A percentile compares a stretch with the other conserved stretches of the same genome.
phyloP scores from a whole-genome alignment of 805 yeast species.

The Pichia heedii region DNA sequence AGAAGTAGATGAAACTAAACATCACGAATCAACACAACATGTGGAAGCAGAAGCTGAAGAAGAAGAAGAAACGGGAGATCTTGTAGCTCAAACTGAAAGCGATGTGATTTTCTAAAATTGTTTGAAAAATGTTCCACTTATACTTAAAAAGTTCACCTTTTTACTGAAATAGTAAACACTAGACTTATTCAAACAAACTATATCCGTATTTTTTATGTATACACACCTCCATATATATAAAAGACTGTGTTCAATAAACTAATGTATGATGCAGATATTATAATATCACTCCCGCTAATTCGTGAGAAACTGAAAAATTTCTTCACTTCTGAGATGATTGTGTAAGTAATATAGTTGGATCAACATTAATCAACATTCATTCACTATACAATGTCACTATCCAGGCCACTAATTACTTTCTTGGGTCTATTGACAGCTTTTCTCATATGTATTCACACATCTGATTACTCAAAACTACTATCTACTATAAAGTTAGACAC shows the following conservation, averaged over 20 bases:
- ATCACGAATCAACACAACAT: no score
- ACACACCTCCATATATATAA: not conserved
- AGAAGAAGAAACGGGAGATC: constrained; percentile 10
- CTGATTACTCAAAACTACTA: constrained; percentile 2
- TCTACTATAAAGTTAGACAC: constrained; percentile 5
- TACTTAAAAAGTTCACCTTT: no score
- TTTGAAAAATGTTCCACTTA: no score
- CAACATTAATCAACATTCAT: no score
- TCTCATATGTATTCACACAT: not conserved
- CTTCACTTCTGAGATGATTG: no score
- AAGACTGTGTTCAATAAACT: not conserved
- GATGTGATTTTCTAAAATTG: constrained; percentile 29
- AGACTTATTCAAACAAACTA: not conserved
- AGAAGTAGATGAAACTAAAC: no score
- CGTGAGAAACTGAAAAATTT: not conserved
- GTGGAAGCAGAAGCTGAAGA: constrained; percentile 7
- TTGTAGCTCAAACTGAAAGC: constrained; percentile 29
- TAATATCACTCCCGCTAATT: not conserved
- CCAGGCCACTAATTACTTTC: not conserved
- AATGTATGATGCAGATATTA: not conserved
- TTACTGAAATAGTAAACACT: no score
- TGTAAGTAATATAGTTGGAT: no score
- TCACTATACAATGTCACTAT: not conserved
- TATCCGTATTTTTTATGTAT: no score
- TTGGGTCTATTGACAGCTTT: not conserved